These are phyloP conservation scores for Thelonectria olida DNA, from an alignment of 2,329 filamentous ascomycete genomes.

Conservation along the genomic window DNA sequence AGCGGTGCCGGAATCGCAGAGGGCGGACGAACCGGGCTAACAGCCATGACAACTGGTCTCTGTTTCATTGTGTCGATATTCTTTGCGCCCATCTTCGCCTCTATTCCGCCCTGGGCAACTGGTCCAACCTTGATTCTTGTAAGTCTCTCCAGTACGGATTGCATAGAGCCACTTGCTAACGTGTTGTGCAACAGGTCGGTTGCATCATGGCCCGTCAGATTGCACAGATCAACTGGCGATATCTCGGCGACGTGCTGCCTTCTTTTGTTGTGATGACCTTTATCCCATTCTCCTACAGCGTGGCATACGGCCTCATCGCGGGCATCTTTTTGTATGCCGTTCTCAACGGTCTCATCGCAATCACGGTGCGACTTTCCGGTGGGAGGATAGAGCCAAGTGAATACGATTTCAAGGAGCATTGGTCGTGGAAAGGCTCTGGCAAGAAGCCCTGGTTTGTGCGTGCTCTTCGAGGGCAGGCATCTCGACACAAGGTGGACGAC, in stretches of 20 bases:
- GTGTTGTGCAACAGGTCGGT: constrained; percentile 61
- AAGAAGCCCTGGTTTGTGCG: constrained; percentile 29
- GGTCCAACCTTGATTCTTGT: constrained; percentile 78
- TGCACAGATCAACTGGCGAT: constrained; percentile 83
- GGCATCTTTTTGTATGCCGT: constrained; percentile 30
- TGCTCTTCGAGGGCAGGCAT: background rate
- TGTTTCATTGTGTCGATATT: constrained; percentile 75
- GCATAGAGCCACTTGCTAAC: background rate
- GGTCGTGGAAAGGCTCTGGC: constrained; percentile 31
- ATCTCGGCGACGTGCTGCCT: constrained; percentile 80
- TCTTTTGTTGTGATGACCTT: constrained; percentile 81
- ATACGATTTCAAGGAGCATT: constrained; percentile 36
- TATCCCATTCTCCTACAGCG: constrained; percentile 86
- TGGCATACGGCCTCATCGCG: constrained; percentile 82
- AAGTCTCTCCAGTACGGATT: background rate
- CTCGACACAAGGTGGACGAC: background rate
- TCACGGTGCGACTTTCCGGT: constrained; percentile 22
- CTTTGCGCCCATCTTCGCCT: constrained; percentile 76
- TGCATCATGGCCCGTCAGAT: constrained; percentile 80
- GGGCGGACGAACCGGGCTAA: constrained; percentile 74
- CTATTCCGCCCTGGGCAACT: constrained; percentile 78
- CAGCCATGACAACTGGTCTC: constrained; percentile 70
- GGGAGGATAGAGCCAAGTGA: constrained; percentile 25
- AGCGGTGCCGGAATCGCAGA: constrained; percentile 76
- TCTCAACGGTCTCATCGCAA: constrained; percentile 23